Percentiles rank a stretch among this genome's conserved stretches.
phyloP scores from a whole-genome alignment of 805 yeast genomes.

The Lachancea fermentati region DNA sequence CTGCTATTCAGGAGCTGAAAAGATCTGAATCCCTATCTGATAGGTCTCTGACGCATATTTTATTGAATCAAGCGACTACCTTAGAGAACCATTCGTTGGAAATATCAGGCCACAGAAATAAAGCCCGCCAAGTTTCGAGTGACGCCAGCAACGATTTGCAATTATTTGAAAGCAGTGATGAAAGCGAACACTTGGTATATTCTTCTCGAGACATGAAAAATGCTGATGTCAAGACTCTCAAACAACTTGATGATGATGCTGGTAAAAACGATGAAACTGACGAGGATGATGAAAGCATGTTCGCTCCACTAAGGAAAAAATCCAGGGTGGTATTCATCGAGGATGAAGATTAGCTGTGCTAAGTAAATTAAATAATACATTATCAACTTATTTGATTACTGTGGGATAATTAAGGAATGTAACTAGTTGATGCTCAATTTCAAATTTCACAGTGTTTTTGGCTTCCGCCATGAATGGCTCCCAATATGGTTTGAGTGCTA shows the following conservation, averaged over 20 bases:
- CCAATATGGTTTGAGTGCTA: slow-evolving; percentile 63
- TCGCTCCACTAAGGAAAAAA: slow-evolving; percentile 17
- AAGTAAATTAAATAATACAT: slow-evolving; percentile 26
- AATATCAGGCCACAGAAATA: no score
- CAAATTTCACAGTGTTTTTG: slow-evolving; percentile 45
- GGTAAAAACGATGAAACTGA: slow-evolving; percentile 4
- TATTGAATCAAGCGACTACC: no score
- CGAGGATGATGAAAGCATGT: slow-evolving; percentile 3
- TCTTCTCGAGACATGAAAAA: not conserved
- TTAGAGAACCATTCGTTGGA: no score
- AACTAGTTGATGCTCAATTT: not conserved
- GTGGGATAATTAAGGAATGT: no score
- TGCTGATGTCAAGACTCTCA: no score
- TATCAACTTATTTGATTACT: slow-evolving; percentile 13
- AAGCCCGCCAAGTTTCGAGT: no score
- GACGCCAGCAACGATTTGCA: no score
- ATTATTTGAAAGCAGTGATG: not conserved
- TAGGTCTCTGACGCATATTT: not conserved
- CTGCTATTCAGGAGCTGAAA: slow-evolving; percentile 3
- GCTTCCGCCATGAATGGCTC: slow-evolving; percentile 37
- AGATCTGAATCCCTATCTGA: not conserved
- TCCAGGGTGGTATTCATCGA: slow-evolving; percentile 27
- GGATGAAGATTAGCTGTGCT: slow-evolving; percentile 23
- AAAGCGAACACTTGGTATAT: not conserved
- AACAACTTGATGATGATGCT: no score